These are phyloP conservation scores for Fusarium sp. DNA, from an alignment of 2,329 filamentous ascomycete species.

Conservation along the genomic window DNA sequence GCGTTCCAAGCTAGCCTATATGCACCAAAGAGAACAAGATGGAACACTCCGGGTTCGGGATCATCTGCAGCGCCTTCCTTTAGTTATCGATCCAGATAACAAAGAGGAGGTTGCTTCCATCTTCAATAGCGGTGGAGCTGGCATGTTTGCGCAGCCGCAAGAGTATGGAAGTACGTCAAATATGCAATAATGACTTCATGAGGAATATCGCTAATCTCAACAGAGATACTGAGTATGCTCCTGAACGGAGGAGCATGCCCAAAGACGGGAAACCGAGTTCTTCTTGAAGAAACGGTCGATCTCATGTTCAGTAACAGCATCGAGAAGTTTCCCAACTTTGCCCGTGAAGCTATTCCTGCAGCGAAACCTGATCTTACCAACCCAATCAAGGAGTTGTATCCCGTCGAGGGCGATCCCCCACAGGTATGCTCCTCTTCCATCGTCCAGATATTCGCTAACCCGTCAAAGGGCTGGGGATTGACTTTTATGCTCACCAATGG, in stretches of 20 bases:
- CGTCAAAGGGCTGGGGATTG: slow-evolving; percentile 67
- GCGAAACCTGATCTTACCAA: slow-evolving; percentile 63
- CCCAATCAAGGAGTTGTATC: slow-evolving; percentile 62
- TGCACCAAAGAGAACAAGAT: slow-evolving; percentile 63
- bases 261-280: slow-evolving; percentile 63
- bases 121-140: slow-evolving; percentile 71
- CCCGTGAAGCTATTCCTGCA: slow-evolving; percentile 56
- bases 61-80: slow-evolving; percentile 61
- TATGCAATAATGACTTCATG: rapidly evolving
- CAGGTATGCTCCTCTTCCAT: slow-evolving; percentile 51
- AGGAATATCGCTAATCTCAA: background rate
- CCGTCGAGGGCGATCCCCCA: slow-evolving; percentile 56
- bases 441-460: rapidly evolving
- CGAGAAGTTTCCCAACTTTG: slow-evolving; percentile 64
- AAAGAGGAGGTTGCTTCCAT: slow-evolving; percentile 56
- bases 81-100: slow-evolving; percentile 52
- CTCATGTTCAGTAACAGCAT: slow-evolving; percentile 75
- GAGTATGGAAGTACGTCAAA: slow-evolving; percentile 67
- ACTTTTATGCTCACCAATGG: slow-evolving; percentile 65
- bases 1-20: slow-evolving; percentile 64
- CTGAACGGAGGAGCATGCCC: slow-evolving; percentile 73
- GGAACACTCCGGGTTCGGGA: slow-evolving; percentile 57
- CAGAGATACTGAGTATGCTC: slow-evolving; percentile 69
- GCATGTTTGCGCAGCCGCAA: slow-evolving; percentile 67
- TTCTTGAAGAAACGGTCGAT: slow-evolving; percentile 68